phyloP scores from a whole-genome alignment of 2,329 filamentous ascomycete species.

The Talaromyces piceae region DNA sequence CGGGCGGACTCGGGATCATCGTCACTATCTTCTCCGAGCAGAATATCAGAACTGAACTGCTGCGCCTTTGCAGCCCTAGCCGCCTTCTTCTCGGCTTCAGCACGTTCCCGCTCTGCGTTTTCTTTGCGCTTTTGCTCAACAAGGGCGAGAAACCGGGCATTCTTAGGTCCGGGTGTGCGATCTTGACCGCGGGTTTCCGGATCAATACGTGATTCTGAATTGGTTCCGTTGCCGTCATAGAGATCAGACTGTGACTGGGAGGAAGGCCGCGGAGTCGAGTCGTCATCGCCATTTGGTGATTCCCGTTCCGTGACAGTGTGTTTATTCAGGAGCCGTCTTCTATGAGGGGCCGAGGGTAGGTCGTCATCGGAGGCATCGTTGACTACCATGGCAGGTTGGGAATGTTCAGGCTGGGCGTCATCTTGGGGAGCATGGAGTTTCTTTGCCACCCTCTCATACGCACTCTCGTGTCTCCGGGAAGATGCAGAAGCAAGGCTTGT shows the following conservation, averaged over 20 bases:
- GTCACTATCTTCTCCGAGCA: constrained; percentile 48
- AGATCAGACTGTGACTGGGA: constrained; percentile 32
- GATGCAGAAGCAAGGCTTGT: neutral
- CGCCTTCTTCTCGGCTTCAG: constrained; percentile 35
- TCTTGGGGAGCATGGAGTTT: constrained; percentile 10
- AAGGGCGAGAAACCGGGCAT: constrained; percentile 61
- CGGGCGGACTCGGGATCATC: constrained; percentile 57
- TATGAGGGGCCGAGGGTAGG: constrained; percentile 22
- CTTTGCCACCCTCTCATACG: constrained; percentile 32
- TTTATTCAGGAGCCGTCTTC: constrained; percentile 21
- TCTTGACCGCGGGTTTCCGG: constrained; percentile 18
- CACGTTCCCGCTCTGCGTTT: constrained; percentile 58
- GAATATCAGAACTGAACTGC: constrained; percentile 33
- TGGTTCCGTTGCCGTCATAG: constrained; percentile 30
- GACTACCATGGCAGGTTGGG: constrained; percentile 26
- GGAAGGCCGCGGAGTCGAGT: constrained; percentile 17
- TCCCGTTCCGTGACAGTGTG: constrained; percentile 19
- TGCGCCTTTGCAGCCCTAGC: constrained; percentile 25
- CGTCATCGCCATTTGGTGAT: constrained; percentile 21
- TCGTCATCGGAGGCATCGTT: constrained; percentile 31
- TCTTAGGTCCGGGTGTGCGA: constrained; percentile 21
- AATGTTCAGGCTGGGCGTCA: neutral
- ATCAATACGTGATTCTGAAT: constrained; percentile 16
- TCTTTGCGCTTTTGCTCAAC: constrained; percentile 68
- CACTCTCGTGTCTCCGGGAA: constrained; percentile 25